phyloP scores from a whole-genome alignment of 208 protist species.

The Leishmania major region DNA sequence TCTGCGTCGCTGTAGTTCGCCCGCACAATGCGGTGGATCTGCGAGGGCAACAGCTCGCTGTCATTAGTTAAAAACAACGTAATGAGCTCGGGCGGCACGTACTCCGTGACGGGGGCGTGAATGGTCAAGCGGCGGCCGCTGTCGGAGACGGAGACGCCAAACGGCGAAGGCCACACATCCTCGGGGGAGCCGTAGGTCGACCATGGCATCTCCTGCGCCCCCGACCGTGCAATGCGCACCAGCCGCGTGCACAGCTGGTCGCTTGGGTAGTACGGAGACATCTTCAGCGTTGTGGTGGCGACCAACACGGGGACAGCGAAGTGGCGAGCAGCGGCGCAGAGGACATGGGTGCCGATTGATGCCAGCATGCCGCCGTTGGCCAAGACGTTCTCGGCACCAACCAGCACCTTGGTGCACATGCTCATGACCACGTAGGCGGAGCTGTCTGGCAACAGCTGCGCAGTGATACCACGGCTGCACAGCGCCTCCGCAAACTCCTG shows the following conservation, averaged over 20 bases:
- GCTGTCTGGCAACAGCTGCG: constrained; percentile 94
- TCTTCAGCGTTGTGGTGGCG: constrained; percentile 95
- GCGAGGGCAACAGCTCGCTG: constrained; percentile 92
- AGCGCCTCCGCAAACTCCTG: constrained; percentile 80
- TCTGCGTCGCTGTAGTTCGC: constrained; percentile 97
- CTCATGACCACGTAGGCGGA: constrained; percentile 98
- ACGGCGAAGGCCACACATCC: constrained; percentile 58
- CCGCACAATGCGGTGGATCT: constrained; percentile 96
- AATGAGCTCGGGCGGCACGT: constrained; percentile 97
- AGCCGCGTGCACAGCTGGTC: constrained; percentile 92
- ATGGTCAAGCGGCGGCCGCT: constrained; percentile 67
- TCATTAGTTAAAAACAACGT: constrained; percentile 97
- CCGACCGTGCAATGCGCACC: constrained; percentile 71
- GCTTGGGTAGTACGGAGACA: constrained; percentile 96
- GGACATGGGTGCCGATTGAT: constrained; percentile 90
- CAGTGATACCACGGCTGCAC: constrained; percentile 66
- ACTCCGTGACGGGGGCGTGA: constrained; percentile 95
- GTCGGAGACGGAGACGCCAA: constrained; percentile 41
- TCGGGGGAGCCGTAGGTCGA: constrained; percentile 75
- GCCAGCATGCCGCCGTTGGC: constrained; percentile 98
- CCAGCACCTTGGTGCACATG: constrained; percentile 97
- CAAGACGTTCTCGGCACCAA: constrained; percentile 94
- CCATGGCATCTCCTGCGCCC: constrained; percentile 86
- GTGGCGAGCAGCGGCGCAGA: constrained; percentile 95
- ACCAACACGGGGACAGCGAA: constrained; percentile 96